Base-by-base conservation (phyloP, 2,329 filamentous ascomycete species). In the Diaporthe sp. region DNA sequence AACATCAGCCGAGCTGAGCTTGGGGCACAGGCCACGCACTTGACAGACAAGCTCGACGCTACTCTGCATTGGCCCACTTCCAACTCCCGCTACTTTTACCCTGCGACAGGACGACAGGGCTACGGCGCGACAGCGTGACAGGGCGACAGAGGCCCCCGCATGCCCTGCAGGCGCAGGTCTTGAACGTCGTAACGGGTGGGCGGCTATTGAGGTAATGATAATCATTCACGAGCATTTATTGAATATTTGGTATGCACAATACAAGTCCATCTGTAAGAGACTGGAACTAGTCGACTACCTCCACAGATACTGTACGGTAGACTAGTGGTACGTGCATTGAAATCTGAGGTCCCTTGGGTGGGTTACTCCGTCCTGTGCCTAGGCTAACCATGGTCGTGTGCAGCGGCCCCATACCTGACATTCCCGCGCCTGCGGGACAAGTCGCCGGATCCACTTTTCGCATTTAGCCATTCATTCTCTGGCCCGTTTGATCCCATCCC, bases 341-440 rank as follows among this genome's bases (percentile, higher is more conserved):
- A 53, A 42, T 70, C 65, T 70, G 42, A 31, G 42, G 34, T 42
- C 61, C 60, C 9, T 20, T 17, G 44, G 42, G 28, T 67, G 31
- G 44, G 63, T 37, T n/a, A 37, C 28, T 51, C 42, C 63, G 28
- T 67, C 20, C 13, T 39, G 70, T 72, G 55, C 55, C 53, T 49
- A 51, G 57, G 57, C 67, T 44, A 60, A 58, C 61, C 68, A 55
- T 39, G 65, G 44, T 60, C 58, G 25, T 17, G 28, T 65, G 51
- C 53, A 53, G 47, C 71, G 53, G 74, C 53, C 74, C 71, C 74
- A 73, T 76, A 57, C 51, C 55, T 70, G 65, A 70, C 65, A 70
- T 70, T 70, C 65, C 65, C 65, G 65, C 65, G 49, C 49, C 65
- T 67, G 71, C 63, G 74, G 71, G 73, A 72, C 65, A 67, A 70